Base-by-base conservation (phyloP, 2,329 filamentous ascomycete species). In the Diplodia seriata region DNA sequence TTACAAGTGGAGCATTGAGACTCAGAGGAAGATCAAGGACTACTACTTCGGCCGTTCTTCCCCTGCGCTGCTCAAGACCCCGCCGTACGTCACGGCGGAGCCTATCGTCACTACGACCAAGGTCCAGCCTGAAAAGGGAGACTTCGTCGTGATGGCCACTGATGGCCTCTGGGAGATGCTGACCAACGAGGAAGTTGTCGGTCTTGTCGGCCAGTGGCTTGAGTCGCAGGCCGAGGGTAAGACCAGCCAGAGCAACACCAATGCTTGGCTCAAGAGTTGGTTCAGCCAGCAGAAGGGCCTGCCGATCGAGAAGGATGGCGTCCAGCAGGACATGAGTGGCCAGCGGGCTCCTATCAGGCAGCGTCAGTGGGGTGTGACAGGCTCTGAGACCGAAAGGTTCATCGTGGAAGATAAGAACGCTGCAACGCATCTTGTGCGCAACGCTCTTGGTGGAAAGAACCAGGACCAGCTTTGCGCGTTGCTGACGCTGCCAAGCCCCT, bases 161-260 rank as follows among this genome's bases (percentile, higher is more conserved):
- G 95, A 99, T 76, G 95, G 95, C 4, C 85, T 99, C 0, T 99
- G 95, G 95, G 95, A 99, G 81, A 98, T 98, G 95, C 85, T 99
- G 70, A 97, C 93, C 57, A 99, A 98, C 74, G 95, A 99, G 77
- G 95, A 99, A 82, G 95, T 97, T 1, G 91, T 99, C 62, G 95
- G 95, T 0, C 87, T 99, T 2, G 95, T 99, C 4, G 96, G 94
- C 18, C 93, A 97, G 79, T 99, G 95, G 95, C 88, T 99, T 57
- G 95, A 99, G 78, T 88, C 87, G 26, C 91, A 97, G 77, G 82
- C 83, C 43, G 53, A 66, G 36, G 53, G 33, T 53, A 68, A 66
- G 20, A 68, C 51, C 61, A 64, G 72, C 70, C 75, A 74, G 78
- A 80, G 77, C 61, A 77, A 79, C 3, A 56, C 54, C 79, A 68